Conservation (phyloP, 1,139 yeast species). For the Blastobotrys ciferrii region DNA sequence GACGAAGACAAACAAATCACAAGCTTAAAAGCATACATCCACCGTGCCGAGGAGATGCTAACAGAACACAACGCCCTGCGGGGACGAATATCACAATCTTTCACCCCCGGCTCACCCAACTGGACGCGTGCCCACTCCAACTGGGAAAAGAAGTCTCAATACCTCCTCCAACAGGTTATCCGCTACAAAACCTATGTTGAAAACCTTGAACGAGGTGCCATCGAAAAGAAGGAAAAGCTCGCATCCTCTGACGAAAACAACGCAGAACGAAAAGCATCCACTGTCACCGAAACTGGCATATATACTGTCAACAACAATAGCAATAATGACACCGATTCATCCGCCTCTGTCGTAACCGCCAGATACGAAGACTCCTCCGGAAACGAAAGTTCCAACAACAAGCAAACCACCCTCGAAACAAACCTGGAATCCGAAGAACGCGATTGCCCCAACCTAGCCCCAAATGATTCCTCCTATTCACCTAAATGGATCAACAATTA, state of each 20-base stretch:
- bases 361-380: not conserved
- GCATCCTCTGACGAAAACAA: constrained; percentile 1
- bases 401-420: not conserved
- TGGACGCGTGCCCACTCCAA: constrained; percentile 32
- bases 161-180: constrained; percentile 33
- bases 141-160: constrained; percentile 37
- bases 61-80: constrained; percentile 31
- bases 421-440: constrained; percentile 5
- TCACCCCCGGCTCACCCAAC: constrained; percentile 30
- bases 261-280: not conserved
- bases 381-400: not conserved
- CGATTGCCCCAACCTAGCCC: not conserved
- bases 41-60: constrained; percentile 32
- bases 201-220: constrained; percentile 27
- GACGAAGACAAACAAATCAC: constrained; percentile 33
- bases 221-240: constrained; percentile 21
- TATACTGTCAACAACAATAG: not conserved
- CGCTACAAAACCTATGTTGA: constrained; percentile 34
- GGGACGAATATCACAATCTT: constrained; percentile 25
- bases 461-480: not conserved
- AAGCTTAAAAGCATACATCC: constrained; percentile 29
- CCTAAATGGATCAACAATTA: not conserved
- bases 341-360: not conserved
- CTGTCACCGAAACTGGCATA: not conserved
- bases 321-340: not conserved